Evolutionary conservation across 169 alveolate species (phyloP), one percentile per base, ranked within the genome.

Genomic region (Ichthyophthirius multifiliis): DNA sequence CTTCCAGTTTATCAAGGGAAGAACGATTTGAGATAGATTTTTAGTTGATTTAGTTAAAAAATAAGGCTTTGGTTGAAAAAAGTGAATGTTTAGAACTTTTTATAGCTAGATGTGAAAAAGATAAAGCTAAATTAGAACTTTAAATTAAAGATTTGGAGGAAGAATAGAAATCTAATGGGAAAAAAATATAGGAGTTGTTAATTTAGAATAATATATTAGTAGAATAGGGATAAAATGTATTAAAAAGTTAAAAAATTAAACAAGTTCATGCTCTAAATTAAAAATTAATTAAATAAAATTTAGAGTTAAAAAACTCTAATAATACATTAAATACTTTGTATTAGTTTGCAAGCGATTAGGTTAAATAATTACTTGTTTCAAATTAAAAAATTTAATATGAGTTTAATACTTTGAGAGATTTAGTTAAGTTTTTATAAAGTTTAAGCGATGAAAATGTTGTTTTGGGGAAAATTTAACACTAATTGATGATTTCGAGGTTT

Each of bases 391-490:
- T 31, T 30, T 41, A 78, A 41, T 55, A 63, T 43, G 84, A 78
- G 43, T 5, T 39, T 0, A 73, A 78, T 3, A 65, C 43, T 43
- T 23, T 78, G 39, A 20, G 31, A 13, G 44, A 78, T n/a, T 43
- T 90, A 4, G 74, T 89, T 62, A 89, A 89, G 76, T 90, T 85
- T 48, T 47, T 83, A 18, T 82, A 89, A 75, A 71, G 89, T 18
- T 81, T 75, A 55, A 76, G 84, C 30, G 87, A 89, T 76, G 82
- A 85, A 43, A 85, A 85, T 64, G 83, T 84, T 78, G 39, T 83
- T 41, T 83, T 89, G 23, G 94, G 94, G 9, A 89, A 85, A 80
- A 80, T 89, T 34, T 89, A 85, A 73, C 88, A 89, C 80, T 82
- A 87, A 0, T 75, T 89, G 16, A 82, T 85, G 84, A 76, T 89